phyloP scores from a whole-genome alignment of 2,329 filamentous ascomycete genomes.

The Diaporthe velutina region DNA sequence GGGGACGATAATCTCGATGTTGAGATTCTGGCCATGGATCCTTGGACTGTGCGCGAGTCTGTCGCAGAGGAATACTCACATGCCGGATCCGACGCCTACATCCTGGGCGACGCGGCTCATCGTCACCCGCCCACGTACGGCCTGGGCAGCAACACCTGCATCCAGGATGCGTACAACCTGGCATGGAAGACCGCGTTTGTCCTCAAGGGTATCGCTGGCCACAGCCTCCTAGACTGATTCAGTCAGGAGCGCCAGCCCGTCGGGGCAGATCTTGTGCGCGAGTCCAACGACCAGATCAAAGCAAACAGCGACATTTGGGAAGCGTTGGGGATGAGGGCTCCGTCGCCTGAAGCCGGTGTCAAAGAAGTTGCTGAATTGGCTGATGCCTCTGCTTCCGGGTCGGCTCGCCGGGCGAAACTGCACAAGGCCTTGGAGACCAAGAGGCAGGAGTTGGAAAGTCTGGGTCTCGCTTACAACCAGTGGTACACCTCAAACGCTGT shows the following conservation, averaged over 20 bases:
- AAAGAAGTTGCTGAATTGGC: conserved; percentile 50
- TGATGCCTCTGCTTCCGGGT: conserved; percentile 50
- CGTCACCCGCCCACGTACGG: conserved; percentile 64
- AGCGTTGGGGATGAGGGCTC: conserved; percentile 48
- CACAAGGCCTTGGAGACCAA: conserved; percentile 54
- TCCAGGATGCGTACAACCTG: conserved; percentile 62
- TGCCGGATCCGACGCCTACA: conserved; percentile 55
- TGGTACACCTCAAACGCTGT: conserved; percentile 59
- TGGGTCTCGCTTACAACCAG: conserved; percentile 69
- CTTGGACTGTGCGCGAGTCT: conserved; percentile 68
- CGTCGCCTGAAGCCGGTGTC: conserved; percentile 48
- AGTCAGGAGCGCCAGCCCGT: conserved; percentile 56
- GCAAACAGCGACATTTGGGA: conserved; percentile 54
- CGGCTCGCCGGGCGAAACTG: conserved; percentile 50
- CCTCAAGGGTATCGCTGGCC: conserved; percentile 48
- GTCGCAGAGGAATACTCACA: conserved; percentile 62
- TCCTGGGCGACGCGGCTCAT: conserved; percentile 65
- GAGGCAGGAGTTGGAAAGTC: conserved; percentile 59
- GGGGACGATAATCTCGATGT: conserved; percentile 61
- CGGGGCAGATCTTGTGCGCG: conserved; percentile 53
- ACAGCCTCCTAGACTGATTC: conserved; percentile 53
- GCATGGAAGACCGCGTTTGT: conserved; percentile 62
- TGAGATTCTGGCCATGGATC: conserved; percentile 61
- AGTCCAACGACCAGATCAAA: conserved; percentile 46
- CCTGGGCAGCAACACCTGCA: too few relatives aligned